Base-by-base conservation (phyloP, 2,329 filamentous ascomycete species). In the Nothophoma quercina region DNA sequence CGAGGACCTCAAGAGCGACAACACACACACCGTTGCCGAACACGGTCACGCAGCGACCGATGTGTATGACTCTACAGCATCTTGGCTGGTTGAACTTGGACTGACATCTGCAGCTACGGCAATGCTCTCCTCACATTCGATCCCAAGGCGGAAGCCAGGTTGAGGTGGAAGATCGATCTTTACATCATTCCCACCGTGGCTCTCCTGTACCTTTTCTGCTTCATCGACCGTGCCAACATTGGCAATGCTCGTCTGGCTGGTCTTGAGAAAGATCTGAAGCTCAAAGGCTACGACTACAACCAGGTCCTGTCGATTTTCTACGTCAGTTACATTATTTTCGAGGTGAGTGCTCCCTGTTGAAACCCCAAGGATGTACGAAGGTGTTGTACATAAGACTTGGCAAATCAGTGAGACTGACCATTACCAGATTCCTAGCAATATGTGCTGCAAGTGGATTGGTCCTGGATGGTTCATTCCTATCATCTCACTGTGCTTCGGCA, bases 181-280 rank as follows among this genome's bases (percentile, higher is more conserved):
- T 82, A 78, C 61, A 82, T 89, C 35, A 77, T 90, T 0, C 88
- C 88, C 0, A 88, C 85, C 0, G 86, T 89, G 0, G 75, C 86
- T 0, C 51, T 89, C 0, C 75, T 90, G 3, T 90, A 90, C 62
- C 79, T 90, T 0, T 89, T 90, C 64, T 89, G 87, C 73, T 90
- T 89, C 72, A 89, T 90, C 58, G 88, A 90, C 62, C 81, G 88
- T n/a, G 85, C 87, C 19, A 90, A 90, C 56, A 87, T 91, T 29
- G 88, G 87, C n/a, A 90, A 90, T 68, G 87, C 87, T 2, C 82
- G 81, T 56, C 76, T 90, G 15, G 87, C 86, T 3, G 86, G 86
- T 0, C 75, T 90, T 16, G 84, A 88, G 48, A 78, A 76, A 26
- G 87, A 89, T 44, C 79, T 91, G 1, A 67, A 75, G 0, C 72